Conservation (phyloP, 2,329 filamentous ascomycete genomes). For the Fusarium pseudoanthophilum region DNA sequence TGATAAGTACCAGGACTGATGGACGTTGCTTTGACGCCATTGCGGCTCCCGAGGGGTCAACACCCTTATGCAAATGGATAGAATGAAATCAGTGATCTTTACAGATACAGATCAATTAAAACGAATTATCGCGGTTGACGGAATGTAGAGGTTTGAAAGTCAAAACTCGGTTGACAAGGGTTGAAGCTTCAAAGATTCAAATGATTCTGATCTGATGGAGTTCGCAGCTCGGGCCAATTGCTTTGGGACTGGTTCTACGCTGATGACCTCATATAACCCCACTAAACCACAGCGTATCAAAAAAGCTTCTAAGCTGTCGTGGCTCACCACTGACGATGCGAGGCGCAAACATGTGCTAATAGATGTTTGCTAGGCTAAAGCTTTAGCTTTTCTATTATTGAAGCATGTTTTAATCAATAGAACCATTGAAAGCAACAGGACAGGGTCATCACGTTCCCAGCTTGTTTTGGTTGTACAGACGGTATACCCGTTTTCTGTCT, state of each 20-base stretch:
- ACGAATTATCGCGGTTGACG: slow-evolving; percentile 1
- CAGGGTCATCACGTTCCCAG: too few relatives aligned
- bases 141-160: slow-evolving; percentile 1
- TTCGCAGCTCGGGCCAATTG: slow-evolving; percentile 38
- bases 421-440: not conserved
- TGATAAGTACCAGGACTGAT: slow-evolving; percentile 66
- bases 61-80: not conserved
- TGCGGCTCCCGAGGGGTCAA: slow-evolving; percentile 9
- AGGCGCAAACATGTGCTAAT: slow-evolving; percentile 5
- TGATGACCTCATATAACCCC: slow-evolving; percentile 47
- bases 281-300: slow-evolving; percentile 23
- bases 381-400: not conserved
- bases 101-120: not conserved
- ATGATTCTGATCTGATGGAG: slow-evolving; percentile 35
- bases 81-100: not conserved
- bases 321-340: not conserved
- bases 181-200: slow-evolving; percentile 29
- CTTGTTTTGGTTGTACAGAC: not conserved
- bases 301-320: not conserved
- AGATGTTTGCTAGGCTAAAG: not conserved
- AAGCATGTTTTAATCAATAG: not conserved
- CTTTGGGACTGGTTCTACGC: slow-evolving; percentile 27
- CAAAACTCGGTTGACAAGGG: slow-evolving; percentile 16
- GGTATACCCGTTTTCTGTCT: not conserved
- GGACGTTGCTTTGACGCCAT: slow-evolving; percentile 64